phyloP scores from a whole-genome alignment of 768 basidiomycete species.

The Lactarius pseudohatsudake region DNA sequence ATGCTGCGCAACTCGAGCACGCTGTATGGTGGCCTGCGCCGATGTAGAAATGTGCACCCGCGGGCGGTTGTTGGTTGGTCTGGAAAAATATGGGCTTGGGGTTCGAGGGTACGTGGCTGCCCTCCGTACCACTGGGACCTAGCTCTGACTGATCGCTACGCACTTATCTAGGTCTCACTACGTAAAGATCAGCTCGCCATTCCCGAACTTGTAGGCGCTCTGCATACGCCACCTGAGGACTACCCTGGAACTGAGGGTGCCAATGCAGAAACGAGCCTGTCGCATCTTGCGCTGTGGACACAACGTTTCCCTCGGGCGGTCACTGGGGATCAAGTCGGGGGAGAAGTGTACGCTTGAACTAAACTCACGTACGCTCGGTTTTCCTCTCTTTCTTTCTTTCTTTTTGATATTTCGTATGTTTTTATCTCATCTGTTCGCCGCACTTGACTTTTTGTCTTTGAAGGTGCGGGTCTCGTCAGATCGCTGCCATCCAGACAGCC shows the following conservation, averaged over 20 bases:
- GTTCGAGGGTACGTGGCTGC: slow-evolving; percentile 23
- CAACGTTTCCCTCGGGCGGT: slow-evolving; percentile 23
- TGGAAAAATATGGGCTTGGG: slow-evolving; percentile 31
- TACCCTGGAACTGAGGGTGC: slow-evolving; percentile 40
- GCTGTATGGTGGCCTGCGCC: slow-evolving; percentile 38
- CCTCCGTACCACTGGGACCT: neutral
- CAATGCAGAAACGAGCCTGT: slow-evolving; percentile 38
- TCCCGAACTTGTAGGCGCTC: slow-evolving; percentile 33
- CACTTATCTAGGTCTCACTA: slow-evolving; percentile 8
- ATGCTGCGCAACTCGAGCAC: slow-evolving; percentile 34
- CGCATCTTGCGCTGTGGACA: slow-evolving; percentile 32
- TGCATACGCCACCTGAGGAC: slow-evolving; percentile 35
- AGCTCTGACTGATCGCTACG: neutral
- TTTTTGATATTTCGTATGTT: too few relatives aligned
- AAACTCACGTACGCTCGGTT: too few relatives aligned
- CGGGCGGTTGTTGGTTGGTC: slow-evolving; percentile 35
- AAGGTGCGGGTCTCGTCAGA: too few relatives aligned
- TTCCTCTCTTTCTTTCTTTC: too few relatives aligned
- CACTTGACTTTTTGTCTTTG: too few relatives aligned
- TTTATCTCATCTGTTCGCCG: too few relatives aligned
- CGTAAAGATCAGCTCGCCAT: slow-evolving; percentile 32
- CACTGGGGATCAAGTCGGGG: too few relatives aligned
- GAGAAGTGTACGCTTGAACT: too few relatives aligned
- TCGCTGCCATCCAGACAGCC: too few relatives aligned
- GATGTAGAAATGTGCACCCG: slow-evolving; percentile 36